phyloP scores from a whole-genome alignment of 1,284 basidiomycete genomes.

The Apiotrichum porosum region DNA sequence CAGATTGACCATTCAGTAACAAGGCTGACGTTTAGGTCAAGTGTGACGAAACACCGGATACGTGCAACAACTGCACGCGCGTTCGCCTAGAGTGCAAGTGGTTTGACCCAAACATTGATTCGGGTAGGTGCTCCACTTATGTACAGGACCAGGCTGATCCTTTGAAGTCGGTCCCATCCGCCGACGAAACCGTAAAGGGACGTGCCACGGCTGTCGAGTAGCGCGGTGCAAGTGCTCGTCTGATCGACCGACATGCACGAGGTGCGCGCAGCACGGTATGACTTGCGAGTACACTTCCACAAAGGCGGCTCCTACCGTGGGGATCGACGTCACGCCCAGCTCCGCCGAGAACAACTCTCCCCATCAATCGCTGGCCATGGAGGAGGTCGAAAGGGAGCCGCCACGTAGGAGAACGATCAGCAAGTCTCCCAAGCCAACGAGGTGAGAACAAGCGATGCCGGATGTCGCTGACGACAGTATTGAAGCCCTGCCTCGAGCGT shows the following conservation, averaged over 20 bases:
- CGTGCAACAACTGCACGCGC: conserved; percentile 22
- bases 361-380: too few relatives aligned
- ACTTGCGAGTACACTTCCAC: conserved; percentile 9
- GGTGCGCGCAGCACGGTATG: conserved; percentile 10
- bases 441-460: not conserved
- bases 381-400: too few relatives aligned
- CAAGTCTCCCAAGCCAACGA: not conserved
- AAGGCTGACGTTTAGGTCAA: conserved; percentile 21
- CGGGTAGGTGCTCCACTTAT: not conserved
- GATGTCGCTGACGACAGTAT: conserved; percentile 4
- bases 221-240: conserved; percentile 11
- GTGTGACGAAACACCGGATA: conserved; percentile 22
- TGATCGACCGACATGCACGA: conserved; percentile 10
- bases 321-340: not conserved
- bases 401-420: not conserved
- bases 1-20: not conserved
- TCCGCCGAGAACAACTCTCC: not conserved
- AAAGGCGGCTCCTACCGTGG: conserved; percentile 6
- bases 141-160: not conserved
- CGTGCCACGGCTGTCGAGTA: conserved; percentile 7
- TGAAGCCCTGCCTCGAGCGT: conserved; percentile 9
- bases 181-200: conserved; percentile 7
- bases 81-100: conserved; percentile 18
- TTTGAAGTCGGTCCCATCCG: conserved; percentile 8
- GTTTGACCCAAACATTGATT: conserved; percentile 10